A percentile compares a stretch with the other conserved stretches of the same genome.
phyloP scores from a whole-genome alignment of 2,329 filamentous ascomycete genomes.

The Fusarium sp. region DNA sequence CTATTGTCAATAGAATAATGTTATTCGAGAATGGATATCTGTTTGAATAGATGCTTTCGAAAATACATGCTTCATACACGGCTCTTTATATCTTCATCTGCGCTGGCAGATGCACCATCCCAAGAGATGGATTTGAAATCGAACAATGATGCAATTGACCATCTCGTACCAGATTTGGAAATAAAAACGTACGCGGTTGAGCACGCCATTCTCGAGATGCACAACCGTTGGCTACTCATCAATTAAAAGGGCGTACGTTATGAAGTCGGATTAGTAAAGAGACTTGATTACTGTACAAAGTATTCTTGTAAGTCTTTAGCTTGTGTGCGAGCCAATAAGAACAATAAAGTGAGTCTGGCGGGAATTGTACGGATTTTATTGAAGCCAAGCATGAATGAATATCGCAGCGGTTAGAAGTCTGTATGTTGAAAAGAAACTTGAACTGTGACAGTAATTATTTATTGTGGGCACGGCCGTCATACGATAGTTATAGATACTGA shows the following conservation, averaged over 20 bases:
- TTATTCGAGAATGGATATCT: not conserved
- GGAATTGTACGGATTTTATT: conserved; percentile 21
- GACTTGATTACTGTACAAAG: conserved; percentile 38
- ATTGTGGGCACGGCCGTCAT: conserved; percentile 29
- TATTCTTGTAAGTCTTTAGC: not conserved
- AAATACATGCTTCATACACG: conserved; percentile 8
- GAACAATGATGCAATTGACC: conserved; percentile 27
- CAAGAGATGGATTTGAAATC: conserved; percentile 47
- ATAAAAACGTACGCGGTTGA: conserved; percentile 34
- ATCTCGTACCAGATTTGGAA: conserved; percentile 24
- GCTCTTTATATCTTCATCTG: conserved; percentile 34
- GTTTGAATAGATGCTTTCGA: not conserved
- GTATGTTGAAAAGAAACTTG: not conserved
- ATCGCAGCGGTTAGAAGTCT: not conserved
- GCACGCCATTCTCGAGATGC: conserved; percentile 41
- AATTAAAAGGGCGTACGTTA: conserved; percentile 34
- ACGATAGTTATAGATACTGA: not conserved
- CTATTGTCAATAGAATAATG: not conserved
- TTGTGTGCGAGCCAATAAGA: not conserved
- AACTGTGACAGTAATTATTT: not conserved
- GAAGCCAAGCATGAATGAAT: not conserved
- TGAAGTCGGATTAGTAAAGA: conserved; percentile 39
- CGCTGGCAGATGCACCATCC: not conserved
- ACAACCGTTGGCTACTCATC: conserved; percentile 36
- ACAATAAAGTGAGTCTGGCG: not conserved